phyloP scores from a whole-genome alignment of 2,329 filamentous ascomycete species.

The Ophiostoma angusticollis region DNA sequence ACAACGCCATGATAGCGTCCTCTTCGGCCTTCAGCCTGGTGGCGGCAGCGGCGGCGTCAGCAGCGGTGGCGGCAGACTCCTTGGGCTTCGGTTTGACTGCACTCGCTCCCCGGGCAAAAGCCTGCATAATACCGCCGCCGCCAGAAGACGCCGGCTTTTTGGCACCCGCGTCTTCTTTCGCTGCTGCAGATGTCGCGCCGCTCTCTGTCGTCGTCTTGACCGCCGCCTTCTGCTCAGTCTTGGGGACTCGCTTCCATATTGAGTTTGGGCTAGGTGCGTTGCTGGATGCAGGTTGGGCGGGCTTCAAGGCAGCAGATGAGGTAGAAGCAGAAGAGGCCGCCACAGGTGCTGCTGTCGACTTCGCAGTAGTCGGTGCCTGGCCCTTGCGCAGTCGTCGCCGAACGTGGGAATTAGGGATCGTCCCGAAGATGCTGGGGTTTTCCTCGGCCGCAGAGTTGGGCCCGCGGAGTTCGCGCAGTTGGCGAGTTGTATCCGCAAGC shows the following conservation, averaged over 20 bases:
- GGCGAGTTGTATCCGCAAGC: conserved; percentile 55
- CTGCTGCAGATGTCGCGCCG: conserved; percentile 19
- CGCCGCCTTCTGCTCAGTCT: conserved; percentile 11
- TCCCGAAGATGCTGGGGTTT: conserved; percentile 51
- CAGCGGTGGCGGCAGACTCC: background rate
- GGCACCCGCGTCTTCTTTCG: conserved; percentile 25
- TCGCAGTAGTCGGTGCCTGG: background rate
- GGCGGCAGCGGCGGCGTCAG: background rate
- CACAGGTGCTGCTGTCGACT: too few species aligned
- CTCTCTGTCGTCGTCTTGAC: conserved; percentile 13
- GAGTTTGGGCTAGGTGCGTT: conserved; percentile 2
- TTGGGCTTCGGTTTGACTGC: conserved; percentile 37
- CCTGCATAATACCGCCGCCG: conserved; percentile 49
- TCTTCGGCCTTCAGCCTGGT: too few species aligned
- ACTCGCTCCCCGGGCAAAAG: conserved; percentile 55
- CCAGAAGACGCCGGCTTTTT: conserved; percentile 39
- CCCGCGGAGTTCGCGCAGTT: conserved; percentile 42
- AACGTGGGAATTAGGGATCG: conserved; percentile 62
- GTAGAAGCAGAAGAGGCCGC: background rate
- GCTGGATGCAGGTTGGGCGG: conserved; percentile 15
- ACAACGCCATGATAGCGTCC: conserved; percentile 43
- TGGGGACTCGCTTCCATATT: conserved; percentile 10
- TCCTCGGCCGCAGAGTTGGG: conserved; percentile 50
- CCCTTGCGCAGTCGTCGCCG: conserved; percentile 33
- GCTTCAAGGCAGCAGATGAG: conserved; percentile 13